Evolutionary conservation across 1,284 basidiomycete genomes (phyloP).

Genomic region (Athelia sp.): DNA sequence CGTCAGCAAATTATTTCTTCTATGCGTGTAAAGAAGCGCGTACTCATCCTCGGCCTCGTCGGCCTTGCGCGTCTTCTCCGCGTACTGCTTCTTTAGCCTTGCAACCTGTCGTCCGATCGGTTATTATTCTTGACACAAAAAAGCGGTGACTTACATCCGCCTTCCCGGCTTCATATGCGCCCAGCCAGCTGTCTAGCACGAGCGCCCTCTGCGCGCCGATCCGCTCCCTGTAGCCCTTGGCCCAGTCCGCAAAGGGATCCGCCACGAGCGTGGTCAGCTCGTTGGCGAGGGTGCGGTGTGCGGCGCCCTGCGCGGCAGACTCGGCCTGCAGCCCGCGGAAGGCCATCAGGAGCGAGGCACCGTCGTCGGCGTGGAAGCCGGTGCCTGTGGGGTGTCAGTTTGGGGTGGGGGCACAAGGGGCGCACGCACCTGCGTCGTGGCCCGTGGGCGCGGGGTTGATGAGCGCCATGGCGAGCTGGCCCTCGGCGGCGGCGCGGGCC

Average conservation of each 20-base stretch:
- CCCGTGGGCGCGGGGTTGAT: constrained; percentile 46
- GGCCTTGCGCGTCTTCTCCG: constrained; percentile 73
- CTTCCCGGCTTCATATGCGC: constrained; percentile 60
- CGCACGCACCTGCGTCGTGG: constrained; percentile 43
- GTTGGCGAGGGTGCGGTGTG: constrained; percentile 60
- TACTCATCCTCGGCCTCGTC: constrained; percentile 92
- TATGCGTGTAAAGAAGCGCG: too few species aligned
- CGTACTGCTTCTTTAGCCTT: constrained; percentile 72
- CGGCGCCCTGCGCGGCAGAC: constrained; percentile 58
- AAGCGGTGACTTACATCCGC: constrained; percentile 55
- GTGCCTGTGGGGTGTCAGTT: constrained; percentile 30
- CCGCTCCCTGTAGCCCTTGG: constrained; percentile 62
- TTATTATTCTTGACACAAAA: background rate
- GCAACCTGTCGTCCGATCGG: constrained; percentile 36
- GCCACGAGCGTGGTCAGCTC: constrained; percentile 66
- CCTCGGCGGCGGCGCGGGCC: constrained; percentile 65
- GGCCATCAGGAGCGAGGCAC: constrained; percentile 70
- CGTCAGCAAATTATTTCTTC: constrained; percentile 5
- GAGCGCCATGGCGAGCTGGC: constrained; percentile 52
- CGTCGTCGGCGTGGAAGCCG: constrained; percentile 74
- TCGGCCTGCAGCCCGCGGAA: constrained; percentile 77
- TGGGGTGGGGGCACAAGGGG: constrained; percentile 2
- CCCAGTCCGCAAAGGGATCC: constrained; percentile 74
- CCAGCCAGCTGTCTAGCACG: constrained; percentile 67
- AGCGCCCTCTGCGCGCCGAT: constrained; percentile 50